Evolutionary conservation across 2,329 filamentous ascomycete species (phyloP), one percentile per base, ranked within the genome.

Genomic region (Ramularia endophylla): DNA sequence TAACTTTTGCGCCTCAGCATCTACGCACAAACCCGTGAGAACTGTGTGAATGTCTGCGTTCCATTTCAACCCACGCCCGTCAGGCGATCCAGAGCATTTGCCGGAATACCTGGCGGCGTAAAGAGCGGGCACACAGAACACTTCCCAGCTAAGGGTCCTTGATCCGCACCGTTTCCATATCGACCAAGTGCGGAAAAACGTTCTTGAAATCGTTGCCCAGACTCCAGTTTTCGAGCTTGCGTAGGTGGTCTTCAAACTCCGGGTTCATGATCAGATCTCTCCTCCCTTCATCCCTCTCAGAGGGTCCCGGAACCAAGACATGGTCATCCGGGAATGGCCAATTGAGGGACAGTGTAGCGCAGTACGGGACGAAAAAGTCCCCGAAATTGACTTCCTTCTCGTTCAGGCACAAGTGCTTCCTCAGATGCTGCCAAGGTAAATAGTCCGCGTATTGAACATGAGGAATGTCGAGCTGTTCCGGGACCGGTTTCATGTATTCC

Each of bases 391-490:
- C 44, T 20, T 44, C 32, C 9, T 22, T 37, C 22, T 77, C 74
- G 0, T 70, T 43, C 15, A 50, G 45, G 15, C 40, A 62, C 29
- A 88, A 67, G 16, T 69, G 70, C 44, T 88, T 83, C 19, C 87
- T 81, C 75, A 92, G 84, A 16, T 66, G 69, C 0, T 87, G 86
- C 69, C 85, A 95, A 1, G 86, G 85, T 3, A 94, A 51, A 58
- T 90, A 78, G 59, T 94, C 87, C 22, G 88, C 73, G 88, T 88
- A 95, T 1, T 78, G 77, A 1, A 87, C 83, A 61, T 95, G 88
- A 0, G 78, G 66, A 0, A 67, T 74, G 40, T 77, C 72, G 12
- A 86, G 65, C 59, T 94, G 87, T 5, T 73, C 74, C 0, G 76
- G 71, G 1, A 75, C 69, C 1, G 88, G 87, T 0, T 74, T 74